Evolutionary conservation across 768 basidiomycete genomes (phyloP).

Genomic region (Postia placenta): DNA sequence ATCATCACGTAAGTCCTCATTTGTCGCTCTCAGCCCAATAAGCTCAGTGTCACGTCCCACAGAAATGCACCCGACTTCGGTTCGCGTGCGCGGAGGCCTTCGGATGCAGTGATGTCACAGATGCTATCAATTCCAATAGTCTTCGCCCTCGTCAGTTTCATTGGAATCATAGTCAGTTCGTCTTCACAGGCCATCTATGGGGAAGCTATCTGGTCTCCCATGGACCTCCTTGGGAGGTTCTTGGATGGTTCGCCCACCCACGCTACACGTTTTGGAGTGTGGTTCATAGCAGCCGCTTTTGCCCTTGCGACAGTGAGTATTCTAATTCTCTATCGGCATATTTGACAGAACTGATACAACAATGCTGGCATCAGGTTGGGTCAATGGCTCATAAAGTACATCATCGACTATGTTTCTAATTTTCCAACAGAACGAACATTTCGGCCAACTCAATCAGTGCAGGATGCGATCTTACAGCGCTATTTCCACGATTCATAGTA

Average conservation of each 20-base stretch:
- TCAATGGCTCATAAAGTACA: too few species aligned
- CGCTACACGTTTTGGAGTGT: constrained; percentile 68
- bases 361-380: too few species aligned
- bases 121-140: constrained; percentile 65
- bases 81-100: constrained; percentile 49
- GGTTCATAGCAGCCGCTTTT: constrained; percentile 76
- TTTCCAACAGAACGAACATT: constrained; percentile 57
- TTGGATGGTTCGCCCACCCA: constrained; percentile 56
- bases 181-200: constrained; percentile 73
- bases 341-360: too few species aligned
- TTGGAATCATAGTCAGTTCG: constrained; percentile 79
- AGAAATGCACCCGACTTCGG: constrained; percentile 78
- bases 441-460: constrained; percentile 81
- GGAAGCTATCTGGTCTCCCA: constrained; percentile 72
- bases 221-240: constrained; percentile 65
- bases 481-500: constrained; percentile 72
- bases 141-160: constrained; percentile 69
- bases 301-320: constrained; percentile 64
- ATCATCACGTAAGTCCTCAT: constrained; percentile 51
- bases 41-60: background rate
- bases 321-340: too few species aligned
- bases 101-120: constrained; percentile 60
- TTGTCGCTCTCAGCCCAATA: constrained; percentile 1
- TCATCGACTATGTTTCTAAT: too few species aligned
- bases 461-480: constrained; percentile 76